These are phyloP conservation scores for Colletotrichum spaethianum DNA, from an alignment of 2,329 filamentous ascomycete species.

Conservation along the genomic window DNA sequence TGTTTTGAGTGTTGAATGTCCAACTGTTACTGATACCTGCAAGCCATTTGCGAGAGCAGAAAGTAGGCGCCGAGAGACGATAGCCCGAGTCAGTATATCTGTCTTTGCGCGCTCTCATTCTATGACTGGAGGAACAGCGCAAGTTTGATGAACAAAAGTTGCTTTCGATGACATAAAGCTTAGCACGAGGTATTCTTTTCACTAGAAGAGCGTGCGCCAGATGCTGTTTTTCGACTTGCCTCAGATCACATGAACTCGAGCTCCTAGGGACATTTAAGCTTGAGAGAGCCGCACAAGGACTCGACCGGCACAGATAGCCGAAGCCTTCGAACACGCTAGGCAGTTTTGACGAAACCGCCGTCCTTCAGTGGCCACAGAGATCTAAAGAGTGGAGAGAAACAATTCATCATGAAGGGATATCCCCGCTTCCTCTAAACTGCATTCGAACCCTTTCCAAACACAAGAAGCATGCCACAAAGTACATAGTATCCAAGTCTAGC, in stretches of 20 bases:
- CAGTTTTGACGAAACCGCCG: background rate
- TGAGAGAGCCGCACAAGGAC: background rate
- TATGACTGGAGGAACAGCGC: background rate
- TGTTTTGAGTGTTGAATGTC: background rate
- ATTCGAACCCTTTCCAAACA: conserved; percentile 5
- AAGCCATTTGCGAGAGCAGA: background rate
- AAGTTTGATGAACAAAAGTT: background rate
- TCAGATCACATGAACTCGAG: background rate
- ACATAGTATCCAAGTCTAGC: conserved; percentile 11
- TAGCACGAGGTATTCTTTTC: background rate
- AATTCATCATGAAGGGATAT: conserved; percentile 14
- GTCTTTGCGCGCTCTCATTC: no score
- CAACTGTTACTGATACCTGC: background rate
- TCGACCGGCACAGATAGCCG: conserved; percentile 24
- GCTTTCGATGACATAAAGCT: background rate
- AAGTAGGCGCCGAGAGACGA: background rate
- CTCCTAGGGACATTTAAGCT: conserved; percentile 3
- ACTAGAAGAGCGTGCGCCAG: background rate
- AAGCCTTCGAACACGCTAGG: background rate
- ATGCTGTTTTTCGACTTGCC: background rate
- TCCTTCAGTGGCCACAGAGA: conserved; percentile 16
- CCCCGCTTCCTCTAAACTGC: conserved; percentile 5
- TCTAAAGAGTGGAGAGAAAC: background rate
- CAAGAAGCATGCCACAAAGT: background rate
- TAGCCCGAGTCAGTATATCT: background rate